Evolutionary conservation across 129 eudicot species (phyloP).

Genomic region (Helianthus annuus): HanXRQr2.0-SUNRISE NC_035438.2:15555005-15555504

Average conservation of each 20-base stretch:
- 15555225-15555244: constrained; percentile 66
- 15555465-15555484: constrained; percentile 80
- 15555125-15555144: not conserved
- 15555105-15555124: not conserved
- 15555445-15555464: constrained; percentile 82
- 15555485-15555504: constrained; percentile 94
- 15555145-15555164: not conserved
- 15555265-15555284: constrained; percentile 68
- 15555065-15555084: no score
- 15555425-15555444: constrained; percentile 96
- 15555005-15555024: no score
- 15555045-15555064: no score
- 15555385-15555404: constrained; percentile 72
- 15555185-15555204: constrained; percentile 3
- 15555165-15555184: not conserved
- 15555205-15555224: constrained; percentile 61
- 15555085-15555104: no score
- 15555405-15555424: constrained; percentile 91
- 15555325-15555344: not conserved
- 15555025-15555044: no score
- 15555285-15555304: constrained; percentile 83
- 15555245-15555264: constrained; percentile 63
- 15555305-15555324: constrained; percentile 19
- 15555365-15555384: not conserved
- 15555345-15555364: not conserved